These are phyloP conservation scores for Boechera stricta DNA, from an alignment of 345 rosid species.

Conservation along the genomic window DNA sequence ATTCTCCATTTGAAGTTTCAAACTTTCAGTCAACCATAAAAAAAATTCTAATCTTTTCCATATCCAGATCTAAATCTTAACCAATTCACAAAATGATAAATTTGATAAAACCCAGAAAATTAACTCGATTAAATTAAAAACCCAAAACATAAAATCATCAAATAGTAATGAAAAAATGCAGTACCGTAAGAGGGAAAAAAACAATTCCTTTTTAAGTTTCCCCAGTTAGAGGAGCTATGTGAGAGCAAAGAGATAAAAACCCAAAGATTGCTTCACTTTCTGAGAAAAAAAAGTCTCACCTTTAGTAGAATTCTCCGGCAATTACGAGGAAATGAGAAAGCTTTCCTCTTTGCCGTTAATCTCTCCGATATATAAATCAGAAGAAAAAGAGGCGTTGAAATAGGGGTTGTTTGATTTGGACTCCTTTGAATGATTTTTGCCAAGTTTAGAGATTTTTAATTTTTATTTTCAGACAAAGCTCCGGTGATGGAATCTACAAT, in stretches of 20 bases:
- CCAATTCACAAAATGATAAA: background rate
- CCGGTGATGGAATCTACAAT: slow-evolving; percentile 39
- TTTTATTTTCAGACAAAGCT: slow-evolving; percentile 15
- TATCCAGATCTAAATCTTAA: slow-evolving; percentile 32
- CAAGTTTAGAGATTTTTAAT: slow-evolving; percentile 29
- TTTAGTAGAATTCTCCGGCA: slow-evolving; percentile 35
- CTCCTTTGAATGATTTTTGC: slow-evolving; percentile 28
- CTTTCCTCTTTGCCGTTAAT: slow-evolving; percentile 9
- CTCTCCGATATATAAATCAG: slow-evolving; percentile 22
- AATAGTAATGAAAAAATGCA: slow-evolving; percentile 12
- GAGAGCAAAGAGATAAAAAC: slow-evolving; percentile 5
- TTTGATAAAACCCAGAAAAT: background rate
- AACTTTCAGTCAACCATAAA: slow-evolving; percentile 17
- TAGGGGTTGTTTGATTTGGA: slow-evolving; percentile 16
- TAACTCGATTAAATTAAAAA: background rate
- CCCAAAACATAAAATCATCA: background rate
- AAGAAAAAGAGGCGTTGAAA: slow-evolving; percentile 31
- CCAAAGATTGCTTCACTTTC: slow-evolving; percentile 39
- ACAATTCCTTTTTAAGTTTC: background rate
- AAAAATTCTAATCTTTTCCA: background rate
- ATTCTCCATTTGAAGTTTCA: slow-evolving; percentile 11
- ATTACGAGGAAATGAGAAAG: slow-evolving; percentile 10
- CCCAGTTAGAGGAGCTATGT: slow-evolving; percentile 6
- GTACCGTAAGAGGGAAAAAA: background rate
- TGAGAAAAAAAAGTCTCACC: slow-evolving; percentile 32